Evolutionary conservation across 331 rosid genomes (phyloP).

Genomic region (Erythrophleum ivorense): DNA sequence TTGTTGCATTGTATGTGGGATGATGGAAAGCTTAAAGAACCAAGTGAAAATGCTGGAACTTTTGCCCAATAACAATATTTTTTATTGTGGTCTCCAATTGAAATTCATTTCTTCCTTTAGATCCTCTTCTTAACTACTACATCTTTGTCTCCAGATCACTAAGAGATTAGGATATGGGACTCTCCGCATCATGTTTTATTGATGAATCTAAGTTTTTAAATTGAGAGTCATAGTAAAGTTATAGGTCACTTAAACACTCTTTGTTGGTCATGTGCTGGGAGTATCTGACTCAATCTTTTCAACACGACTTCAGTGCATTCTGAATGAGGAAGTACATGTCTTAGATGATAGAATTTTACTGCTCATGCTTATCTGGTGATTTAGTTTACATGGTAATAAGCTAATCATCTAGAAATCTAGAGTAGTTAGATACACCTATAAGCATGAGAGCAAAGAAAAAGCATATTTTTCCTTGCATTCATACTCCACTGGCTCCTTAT

Average conservation of each 20-base stretch:
- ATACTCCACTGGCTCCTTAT: background rate
- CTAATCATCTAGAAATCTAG: too few species aligned
- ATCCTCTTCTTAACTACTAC: background rate
- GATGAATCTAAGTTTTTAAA: background rate
- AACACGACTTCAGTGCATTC: background rate
- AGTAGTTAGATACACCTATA: too few species aligned
- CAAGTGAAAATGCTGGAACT: background rate
- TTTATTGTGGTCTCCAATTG: slow-evolving; percentile 15
- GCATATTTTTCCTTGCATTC: too few species aligned
- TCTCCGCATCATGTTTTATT: background rate
- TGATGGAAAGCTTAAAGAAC: background rate
- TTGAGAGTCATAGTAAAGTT: background rate
- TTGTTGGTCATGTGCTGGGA: background rate
- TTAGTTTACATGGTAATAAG: too few species aligned
- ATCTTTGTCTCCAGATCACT: background rate
- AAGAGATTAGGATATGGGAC: slow-evolving; percentile 3
- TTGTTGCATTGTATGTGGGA: too few species aligned
- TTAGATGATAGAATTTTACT: background rate
- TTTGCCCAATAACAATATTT: slow-evolving; percentile 8
- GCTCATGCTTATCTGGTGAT: background rate
- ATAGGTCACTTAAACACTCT: background rate
- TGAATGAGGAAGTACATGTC: slow-evolving; percentile 4
- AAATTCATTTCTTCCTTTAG: slow-evolving; percentile 5
- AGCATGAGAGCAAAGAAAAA: too few species aligned
- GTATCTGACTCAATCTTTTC: background rate